These are phyloP conservation scores for Sonneratia caseolaris DNA, from an alignment of 345 rosid genomes.

Conservation along the genomic window DNA sequence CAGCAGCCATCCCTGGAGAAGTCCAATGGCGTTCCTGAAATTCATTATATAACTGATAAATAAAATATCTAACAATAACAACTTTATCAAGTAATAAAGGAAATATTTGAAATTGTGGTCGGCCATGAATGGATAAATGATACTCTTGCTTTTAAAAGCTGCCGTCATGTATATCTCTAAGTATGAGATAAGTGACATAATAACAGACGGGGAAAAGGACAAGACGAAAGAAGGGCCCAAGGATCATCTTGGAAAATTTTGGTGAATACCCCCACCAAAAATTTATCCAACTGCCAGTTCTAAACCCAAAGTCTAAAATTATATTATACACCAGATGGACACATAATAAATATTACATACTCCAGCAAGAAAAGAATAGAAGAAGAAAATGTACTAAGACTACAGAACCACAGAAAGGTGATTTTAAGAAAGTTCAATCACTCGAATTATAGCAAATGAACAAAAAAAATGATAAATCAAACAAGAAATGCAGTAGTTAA, in stretches of 20 bases:
- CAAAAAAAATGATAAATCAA: background rate
- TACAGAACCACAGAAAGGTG: too few species aligned
- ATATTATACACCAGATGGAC: background rate
- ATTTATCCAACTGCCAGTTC: background rate
- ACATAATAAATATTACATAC: background rate
- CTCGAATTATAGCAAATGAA: background rate
- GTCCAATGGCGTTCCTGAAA: conserved; percentile 77
- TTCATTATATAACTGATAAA: background rate
- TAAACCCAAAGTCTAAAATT: background rate
- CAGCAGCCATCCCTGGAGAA: conserved; percentile 63
- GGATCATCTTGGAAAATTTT: background rate
- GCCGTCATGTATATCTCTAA: background rate
- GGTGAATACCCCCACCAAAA: background rate
- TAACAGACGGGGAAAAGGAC: background rate
- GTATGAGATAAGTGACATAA: background rate
- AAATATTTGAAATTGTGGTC: background rate
- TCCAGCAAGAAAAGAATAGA: background rate
- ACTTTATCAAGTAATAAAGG: background rate
- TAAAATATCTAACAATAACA: background rate
- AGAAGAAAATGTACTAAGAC: background rate
- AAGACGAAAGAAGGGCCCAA: background rate
- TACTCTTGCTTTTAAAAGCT: background rate
- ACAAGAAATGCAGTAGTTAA: background rate
- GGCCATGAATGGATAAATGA: background rate
- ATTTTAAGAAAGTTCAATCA: background rate